These are phyloP conservation scores for Spergularia bocconei DNA, from an alignment of 148 eudicot species.

Conservation along the genomic window DNA sequence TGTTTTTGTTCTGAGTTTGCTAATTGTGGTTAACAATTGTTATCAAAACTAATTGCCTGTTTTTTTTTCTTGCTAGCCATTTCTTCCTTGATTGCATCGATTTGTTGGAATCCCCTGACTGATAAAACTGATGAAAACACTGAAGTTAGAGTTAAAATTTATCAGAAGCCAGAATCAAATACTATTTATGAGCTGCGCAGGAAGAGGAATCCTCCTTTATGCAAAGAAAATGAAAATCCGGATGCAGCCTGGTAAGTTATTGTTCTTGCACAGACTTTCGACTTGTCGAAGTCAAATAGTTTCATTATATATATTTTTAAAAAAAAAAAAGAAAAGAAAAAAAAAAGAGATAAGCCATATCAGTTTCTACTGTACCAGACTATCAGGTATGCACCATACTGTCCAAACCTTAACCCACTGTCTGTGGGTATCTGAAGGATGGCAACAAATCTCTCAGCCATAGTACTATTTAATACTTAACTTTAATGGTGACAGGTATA, in stretches of 20 bases:
- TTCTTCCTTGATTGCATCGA: constrained; percentile 63
- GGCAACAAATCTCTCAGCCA: neutral
- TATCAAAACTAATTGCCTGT: constrained; percentile 10
- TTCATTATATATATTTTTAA: too few species aligned
- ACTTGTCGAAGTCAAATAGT: neutral
- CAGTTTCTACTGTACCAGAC: too few species aligned
- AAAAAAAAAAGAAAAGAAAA: too few species aligned
- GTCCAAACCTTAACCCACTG: too few species aligned
- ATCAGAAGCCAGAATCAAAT: constrained; percentile 90
- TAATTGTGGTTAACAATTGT: neutral
- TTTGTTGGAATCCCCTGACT: constrained; percentile 94
- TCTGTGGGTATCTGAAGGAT: neutral
- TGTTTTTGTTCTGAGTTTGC: neutral
- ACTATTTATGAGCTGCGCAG: constrained; percentile 74
- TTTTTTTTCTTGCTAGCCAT: constrained; percentile 52
- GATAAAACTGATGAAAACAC: constrained; percentile 85
- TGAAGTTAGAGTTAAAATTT: constrained; percentile 76
- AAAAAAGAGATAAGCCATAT: too few species aligned
- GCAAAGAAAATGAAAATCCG: constrained; percentile 85
- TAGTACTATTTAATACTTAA: neutral
- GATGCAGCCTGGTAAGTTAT: constrained; percentile 85
- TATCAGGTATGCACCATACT: too few species aligned
- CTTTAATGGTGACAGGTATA: constrained; percentile 52
- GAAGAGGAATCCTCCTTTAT: constrained; percentile 76
- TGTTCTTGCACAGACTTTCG: neutral